Conservation (phyloP, 345 rosid species). For the Melaleuca alternifolia region DNA sequence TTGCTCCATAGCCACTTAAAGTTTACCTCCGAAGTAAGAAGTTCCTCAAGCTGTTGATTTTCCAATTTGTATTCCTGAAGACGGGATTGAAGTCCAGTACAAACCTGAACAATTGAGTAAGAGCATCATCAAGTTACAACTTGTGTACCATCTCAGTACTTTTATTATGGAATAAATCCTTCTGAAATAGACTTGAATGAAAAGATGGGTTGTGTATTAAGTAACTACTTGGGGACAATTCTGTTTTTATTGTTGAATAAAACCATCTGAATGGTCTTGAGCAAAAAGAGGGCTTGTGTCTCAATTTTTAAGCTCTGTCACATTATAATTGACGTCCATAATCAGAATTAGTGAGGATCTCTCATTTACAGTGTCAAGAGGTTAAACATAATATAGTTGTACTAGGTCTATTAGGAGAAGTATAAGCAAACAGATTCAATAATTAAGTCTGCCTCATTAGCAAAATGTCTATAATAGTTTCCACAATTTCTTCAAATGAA, state of each 20-base stretch:
- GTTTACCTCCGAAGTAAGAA: slow-evolving; percentile 86
- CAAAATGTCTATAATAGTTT: background rate
- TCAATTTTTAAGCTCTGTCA: background rate
- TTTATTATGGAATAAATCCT: background rate
- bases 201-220: background rate
- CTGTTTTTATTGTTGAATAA: background rate
- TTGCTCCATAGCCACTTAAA: background rate
- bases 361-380: background rate
- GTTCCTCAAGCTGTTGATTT: slow-evolving; percentile 98
- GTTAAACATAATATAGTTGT: background rate
- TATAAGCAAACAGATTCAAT: background rate
- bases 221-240: background rate
- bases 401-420: background rate
- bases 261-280: background rate
- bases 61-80: slow-evolving; percentile 96
- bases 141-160: background rate
- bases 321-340: background rate
- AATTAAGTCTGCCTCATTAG: background rate
- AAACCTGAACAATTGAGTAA: slow-evolving; percentile 38
- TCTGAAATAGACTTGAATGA: background rate
- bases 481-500: background rate
- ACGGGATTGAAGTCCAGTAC: slow-evolving; percentile 93
- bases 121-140: background rate
- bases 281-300: background rate
- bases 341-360: background rate